These are phyloP conservation scores for Kalanchoe fedtschenkoi DNA, from an alignment of 164 flowering plant genomes.

Conservation along the genomic window DNA sequence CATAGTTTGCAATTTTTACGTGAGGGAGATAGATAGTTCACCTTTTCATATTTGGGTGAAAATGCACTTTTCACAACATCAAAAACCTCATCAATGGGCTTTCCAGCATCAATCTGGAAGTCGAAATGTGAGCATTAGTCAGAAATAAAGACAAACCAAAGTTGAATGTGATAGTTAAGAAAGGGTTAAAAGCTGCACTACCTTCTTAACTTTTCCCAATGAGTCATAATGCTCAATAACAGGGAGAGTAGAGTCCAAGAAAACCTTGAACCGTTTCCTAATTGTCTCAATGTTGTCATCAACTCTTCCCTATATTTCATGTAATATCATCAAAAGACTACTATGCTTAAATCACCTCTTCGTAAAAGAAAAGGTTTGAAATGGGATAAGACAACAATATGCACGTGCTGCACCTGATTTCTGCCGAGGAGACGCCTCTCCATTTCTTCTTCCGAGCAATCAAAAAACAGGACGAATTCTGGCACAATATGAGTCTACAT, in stretches of 20 bases:
- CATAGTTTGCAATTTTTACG: no score
- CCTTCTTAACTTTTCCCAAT: slow-evolving; percentile 4
- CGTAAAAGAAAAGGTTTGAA: neutral
- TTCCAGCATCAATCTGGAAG: slow-evolving; percentile 1
- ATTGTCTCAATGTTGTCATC: slow-evolving; percentile 85
- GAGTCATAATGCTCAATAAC: slow-evolving; percentile 4
- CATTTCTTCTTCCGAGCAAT: slow-evolving; percentile 91
- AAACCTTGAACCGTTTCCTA: slow-evolving; percentile 44
- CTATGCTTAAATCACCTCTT: neutral
- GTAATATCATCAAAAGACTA: neutral
- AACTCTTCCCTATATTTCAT: slow-evolving; percentile 54
- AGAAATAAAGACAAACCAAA: neutral
- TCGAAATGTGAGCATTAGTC: neutral
- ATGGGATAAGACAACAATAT: neutral
- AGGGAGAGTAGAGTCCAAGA: slow-evolving; percentile 5
- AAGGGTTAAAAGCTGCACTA: neutral
- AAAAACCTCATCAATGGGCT: neutral
- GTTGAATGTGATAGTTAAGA: neutral
- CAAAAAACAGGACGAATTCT: slow-evolving; percentile 62
- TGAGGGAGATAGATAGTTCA: neutral
- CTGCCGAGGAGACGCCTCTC: slow-evolving; percentile 72
- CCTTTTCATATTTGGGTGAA: neutral
- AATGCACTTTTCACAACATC: neutral
- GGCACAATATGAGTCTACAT: slow-evolving; percentile 80
- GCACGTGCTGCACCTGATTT: slow-evolving; percentile 51